Percentiles rank a stretch among this genome's conserved stretches.
Evolutionary conservation across 768 basidiomycete species (phyloP).

Genomic region (Pholiota conissans): DNA sequence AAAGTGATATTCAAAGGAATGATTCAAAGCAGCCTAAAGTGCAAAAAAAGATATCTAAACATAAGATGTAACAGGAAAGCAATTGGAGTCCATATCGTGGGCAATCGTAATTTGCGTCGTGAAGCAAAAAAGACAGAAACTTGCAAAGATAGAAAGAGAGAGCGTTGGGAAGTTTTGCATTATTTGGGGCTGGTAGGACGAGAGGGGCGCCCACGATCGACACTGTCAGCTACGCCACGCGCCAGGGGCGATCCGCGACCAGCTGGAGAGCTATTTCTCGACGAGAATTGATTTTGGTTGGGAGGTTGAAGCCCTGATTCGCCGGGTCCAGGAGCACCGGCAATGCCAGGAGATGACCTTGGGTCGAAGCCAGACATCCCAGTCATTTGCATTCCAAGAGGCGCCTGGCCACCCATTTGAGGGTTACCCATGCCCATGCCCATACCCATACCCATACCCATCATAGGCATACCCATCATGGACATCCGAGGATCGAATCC

Average conservation of each 20-base stretch:
- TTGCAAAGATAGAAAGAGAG: too few relatives aligned
- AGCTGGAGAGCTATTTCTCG: slow-evolving; percentile 52
- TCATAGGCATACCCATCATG: slow-evolving; percentile 78
- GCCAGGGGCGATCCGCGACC: slow-evolving; percentile 55
- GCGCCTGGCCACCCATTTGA: slow-evolving; percentile 24
- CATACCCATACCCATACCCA: slow-evolving; percentile 46
- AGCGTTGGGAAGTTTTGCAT: not conserved
- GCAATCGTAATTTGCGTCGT: not conserved
- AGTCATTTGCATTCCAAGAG: slow-evolving; percentile 59
- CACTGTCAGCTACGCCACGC: slow-evolving; percentile 21
- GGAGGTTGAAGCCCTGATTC: slow-evolving; percentile 40
- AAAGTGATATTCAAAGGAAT: not conserved
- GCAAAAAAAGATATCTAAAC: slow-evolving; percentile 5
- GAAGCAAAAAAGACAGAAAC: not conserved
- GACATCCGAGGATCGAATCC: slow-evolving; percentile 78
- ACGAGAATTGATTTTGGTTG: slow-evolving; percentile 32
- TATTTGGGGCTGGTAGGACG: slow-evolving; percentile 25
- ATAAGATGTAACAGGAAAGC: not conserved
- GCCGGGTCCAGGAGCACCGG: slow-evolving; percentile 22
- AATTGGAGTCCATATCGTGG: not conserved
- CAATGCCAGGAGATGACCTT: slow-evolving; percentile 45
- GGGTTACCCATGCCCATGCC: slow-evolving; percentile 28
- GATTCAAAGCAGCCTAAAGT: not conserved
- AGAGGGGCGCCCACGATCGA: slow-evolving; percentile 22
- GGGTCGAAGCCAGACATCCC: slow-evolving; percentile 62